Percentiles rank a stretch among this genome's conserved stretches.
phyloP scores from a whole-genome alignment of 306 rosid genomes.

The Quercus robur region DNA sequence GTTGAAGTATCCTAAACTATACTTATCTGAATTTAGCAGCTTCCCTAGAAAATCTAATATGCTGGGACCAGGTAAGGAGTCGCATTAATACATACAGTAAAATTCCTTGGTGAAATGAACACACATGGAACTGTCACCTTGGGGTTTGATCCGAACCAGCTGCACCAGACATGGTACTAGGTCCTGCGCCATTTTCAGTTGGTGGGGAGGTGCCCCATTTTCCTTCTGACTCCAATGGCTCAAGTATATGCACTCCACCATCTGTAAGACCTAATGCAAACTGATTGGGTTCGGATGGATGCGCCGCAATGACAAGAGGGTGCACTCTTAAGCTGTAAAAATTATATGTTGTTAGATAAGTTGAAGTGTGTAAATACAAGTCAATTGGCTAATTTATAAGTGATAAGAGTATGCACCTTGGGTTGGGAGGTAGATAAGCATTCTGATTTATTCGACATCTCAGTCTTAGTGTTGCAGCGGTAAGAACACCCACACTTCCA shows the following conservation, averaged over 20 bases:
- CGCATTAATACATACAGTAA: conserved; percentile 38
- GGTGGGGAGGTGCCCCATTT: conserved; percentile 97
- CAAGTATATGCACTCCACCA: conserved; percentile 89
- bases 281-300: conserved; percentile 90
- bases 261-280: conserved; percentile 93
- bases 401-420: conserved; percentile 52
- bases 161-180: conserved; percentile 64
- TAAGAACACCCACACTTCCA: conserved; percentile 86
- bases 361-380: conserved; percentile 1
- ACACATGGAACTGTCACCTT: conserved; percentile 44
- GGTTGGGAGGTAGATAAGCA: conserved; percentile 82
- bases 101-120: conserved; percentile 30
- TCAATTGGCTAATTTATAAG: neutral
- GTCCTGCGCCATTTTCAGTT: conserved; percentile 87
- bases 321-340: conserved; percentile 64
- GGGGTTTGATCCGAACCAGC: conserved; percentile 75
- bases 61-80: conserved; percentile 44
- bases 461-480: conserved; percentile 73
- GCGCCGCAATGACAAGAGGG: conserved; percentile 95
- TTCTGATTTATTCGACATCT: conserved; percentile 80
- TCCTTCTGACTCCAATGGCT: conserved; percentile 90
- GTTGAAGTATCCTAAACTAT: conserved; percentile 58
- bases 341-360: neutral
- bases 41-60: conserved; percentile 43
- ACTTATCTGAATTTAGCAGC: conserved; percentile 51